Evolutionary conservation across 2,329 filamentous ascomycete species (phyloP).

Genomic region (Cladosporium phlei): DNA sequence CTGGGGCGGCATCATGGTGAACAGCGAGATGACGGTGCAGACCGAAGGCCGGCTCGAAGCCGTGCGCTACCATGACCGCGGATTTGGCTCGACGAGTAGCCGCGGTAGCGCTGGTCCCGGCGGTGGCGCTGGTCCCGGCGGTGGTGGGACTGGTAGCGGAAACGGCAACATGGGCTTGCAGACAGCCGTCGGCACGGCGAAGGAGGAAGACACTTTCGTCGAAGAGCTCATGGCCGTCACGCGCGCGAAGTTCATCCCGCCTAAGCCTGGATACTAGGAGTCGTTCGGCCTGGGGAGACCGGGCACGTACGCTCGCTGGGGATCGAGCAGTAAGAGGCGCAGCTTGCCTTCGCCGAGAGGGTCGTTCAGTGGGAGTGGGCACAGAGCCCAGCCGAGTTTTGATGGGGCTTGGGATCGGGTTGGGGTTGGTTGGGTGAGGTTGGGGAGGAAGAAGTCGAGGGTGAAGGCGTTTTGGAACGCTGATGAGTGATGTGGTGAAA

Average conservation of each 20-base stretch:
- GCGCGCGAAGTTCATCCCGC: conserved; percentile 25
- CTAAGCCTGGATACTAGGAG: conserved; percentile 13
- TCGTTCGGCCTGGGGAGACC: background rate
- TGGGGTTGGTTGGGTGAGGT: too few relatives aligned
- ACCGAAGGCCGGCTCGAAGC: conserved; percentile 26
- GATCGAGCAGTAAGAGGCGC: background rate
- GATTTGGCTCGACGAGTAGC: conserved; percentile 23
- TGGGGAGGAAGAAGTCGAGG: too few relatives aligned
- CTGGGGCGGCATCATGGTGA: conserved; percentile 34
- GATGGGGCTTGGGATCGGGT: too few relatives aligned
- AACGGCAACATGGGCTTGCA: conserved; percentile 20
- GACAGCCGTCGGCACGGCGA: conserved; percentile 29
- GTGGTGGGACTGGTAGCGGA: too few relatives aligned
- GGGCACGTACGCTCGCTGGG: background rate
- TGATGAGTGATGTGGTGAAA: too few relatives aligned
- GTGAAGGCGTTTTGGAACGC: too few relatives aligned
- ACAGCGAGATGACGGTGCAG: conserved; percentile 33
- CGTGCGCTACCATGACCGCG: conserved; percentile 18
- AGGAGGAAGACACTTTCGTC: conserved; percentile 39
- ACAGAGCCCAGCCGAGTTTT: too few relatives aligned
- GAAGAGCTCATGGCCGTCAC: conserved; percentile 34
- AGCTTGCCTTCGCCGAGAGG: background rate
- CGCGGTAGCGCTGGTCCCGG: too few relatives aligned
- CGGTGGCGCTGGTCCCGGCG: too few relatives aligned
- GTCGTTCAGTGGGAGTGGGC: background rate